Evolutionary conservation across 176 grass and related monocot genomes (phyloP).

Genomic region (Hsuehochloa calcarea): DNA sequence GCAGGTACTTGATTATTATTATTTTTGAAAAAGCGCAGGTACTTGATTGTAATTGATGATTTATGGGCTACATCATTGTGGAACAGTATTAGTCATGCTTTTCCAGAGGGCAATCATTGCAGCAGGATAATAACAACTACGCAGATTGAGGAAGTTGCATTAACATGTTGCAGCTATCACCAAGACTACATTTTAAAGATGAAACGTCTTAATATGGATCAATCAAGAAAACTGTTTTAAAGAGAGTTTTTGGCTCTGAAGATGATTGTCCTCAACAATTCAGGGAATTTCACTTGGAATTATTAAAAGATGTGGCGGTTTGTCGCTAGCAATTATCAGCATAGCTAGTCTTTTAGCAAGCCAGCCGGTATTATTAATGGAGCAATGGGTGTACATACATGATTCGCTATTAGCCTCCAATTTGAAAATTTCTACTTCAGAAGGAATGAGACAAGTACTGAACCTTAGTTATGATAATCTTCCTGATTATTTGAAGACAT

Average conservation of each 20-base stretch:
- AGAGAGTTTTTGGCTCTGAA: not conserved
- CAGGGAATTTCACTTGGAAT: not conserved
- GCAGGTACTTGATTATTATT: too few relatives aligned
- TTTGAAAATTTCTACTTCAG: not conserved
- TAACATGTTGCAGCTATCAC: not conserved
- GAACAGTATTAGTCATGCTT: not conserved
- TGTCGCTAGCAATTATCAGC: not conserved
- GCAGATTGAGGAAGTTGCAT: not conserved
- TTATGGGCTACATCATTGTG: not conserved
- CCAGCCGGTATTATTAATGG: not conserved
- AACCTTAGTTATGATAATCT: not conserved
- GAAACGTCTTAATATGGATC: not conserved
- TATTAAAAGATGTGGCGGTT: not conserved
- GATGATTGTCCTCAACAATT: not conserved
- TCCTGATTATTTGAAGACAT: not conserved
- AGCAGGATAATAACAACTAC: conserved; percentile 15
- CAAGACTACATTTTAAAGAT: not conserved
- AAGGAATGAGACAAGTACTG: not conserved
- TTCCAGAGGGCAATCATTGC: not conserved
- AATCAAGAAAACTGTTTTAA: not conserved
- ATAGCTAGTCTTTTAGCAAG: not conserved
- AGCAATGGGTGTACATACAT: not conserved
- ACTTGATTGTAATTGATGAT: conserved; percentile 1
- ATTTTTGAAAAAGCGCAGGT: not conserved
- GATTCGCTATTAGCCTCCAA: not conserved